These are phyloP conservation scores for Pilatotrama ljubarskyi DNA, from an alignment of 768 basidiomycete genomes.

Conservation along the genomic window DNA sequence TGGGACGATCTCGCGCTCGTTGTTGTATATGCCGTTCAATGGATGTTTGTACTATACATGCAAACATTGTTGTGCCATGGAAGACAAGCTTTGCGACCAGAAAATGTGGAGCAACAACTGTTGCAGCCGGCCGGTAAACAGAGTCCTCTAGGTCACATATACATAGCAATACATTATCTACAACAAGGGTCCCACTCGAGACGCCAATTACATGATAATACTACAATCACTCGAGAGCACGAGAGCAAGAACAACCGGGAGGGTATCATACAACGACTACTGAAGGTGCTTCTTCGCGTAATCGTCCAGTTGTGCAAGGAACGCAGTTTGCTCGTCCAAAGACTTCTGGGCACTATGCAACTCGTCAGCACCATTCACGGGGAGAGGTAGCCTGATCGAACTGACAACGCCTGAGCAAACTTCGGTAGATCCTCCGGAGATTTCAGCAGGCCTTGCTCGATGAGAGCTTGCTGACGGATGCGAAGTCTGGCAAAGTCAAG, in stretches of 20 bases:
- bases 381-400: constrained; percentile 7
- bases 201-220: too few species aligned
- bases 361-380: background rate
- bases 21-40: background rate
- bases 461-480: constrained; percentile 57
- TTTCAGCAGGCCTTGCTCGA: constrained; percentile 61
- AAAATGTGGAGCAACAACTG: too few species aligned
- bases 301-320: constrained; percentile 27
- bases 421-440: constrained; percentile 48
- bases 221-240: background rate
- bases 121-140: too few species aligned
- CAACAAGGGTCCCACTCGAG: background rate
- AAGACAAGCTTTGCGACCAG: too few species aligned
- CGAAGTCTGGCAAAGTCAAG: constrained; percentile 42
- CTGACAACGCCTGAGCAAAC: constrained; percentile 68
- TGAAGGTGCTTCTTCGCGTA: constrained; percentile 14
- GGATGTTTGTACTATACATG: too few species aligned
- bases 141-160: background rate
- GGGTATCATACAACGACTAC: background rate
- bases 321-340: constrained; percentile 26
- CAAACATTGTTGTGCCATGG: too few species aligned
- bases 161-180: background rate
- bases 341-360: constrained; percentile 24
- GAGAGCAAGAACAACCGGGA: background rate
- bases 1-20: too few species aligned